Percentiles rank a stretch among this genome's conserved stretches.
These are phyloP conservation scores for Ceratocystis variospora DNA, from an alignment of 2,329 filamentous ascomycete species.

Conservation along the genomic window DNA sequence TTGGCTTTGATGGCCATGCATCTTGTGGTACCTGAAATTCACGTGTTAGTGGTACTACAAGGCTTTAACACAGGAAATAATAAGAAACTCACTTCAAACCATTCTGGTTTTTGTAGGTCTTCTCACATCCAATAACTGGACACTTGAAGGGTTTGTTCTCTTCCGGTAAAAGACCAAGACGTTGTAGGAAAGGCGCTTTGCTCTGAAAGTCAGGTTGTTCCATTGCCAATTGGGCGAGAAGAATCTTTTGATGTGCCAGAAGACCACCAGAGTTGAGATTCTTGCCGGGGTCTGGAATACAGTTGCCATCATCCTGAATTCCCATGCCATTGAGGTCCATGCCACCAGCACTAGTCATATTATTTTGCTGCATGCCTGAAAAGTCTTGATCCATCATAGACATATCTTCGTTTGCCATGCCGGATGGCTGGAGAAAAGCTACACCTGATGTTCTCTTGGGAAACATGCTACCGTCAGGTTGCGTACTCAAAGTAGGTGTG, in stretches of 20 bases:
- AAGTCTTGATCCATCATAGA: constrained; percentile 54
- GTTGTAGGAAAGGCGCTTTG: constrained; percentile 39
- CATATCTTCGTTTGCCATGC: constrained; percentile 37
- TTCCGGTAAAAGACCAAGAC: constrained; percentile 54
- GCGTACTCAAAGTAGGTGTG: constrained; percentile 76
- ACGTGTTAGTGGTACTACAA: neutral
- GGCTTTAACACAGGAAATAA: neutral
- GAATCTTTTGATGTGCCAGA: constrained; percentile 48
- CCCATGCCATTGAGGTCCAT: constrained; percentile 16
- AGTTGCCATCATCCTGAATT: constrained; percentile 34
- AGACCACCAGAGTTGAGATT: constrained; percentile 37
- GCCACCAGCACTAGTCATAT: constrained; percentile 35
- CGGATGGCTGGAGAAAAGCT: constrained; percentile 16
- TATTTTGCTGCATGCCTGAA: constrained; percentile 35
- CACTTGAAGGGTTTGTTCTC: constrained; percentile 97
- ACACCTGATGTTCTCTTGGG: constrained; percentile 32
- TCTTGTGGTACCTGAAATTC: constrained; percentile 47
- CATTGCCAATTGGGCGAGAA: constrained; percentile 58
- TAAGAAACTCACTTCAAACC: constrained; percentile 64
- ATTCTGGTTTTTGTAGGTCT: constrained; percentile 99
- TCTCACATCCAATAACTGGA: constrained; percentile 95
- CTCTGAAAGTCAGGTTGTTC: constrained; percentile 63
- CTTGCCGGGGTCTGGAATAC: constrained; percentile 90
- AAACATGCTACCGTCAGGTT: constrained; percentile 53
- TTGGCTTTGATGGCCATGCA: constrained; percentile 91